A percentile compares a stretch with the other conserved stretches of the same genome.
Conservation (phyloP, 1,284 basidiomycete species). For the Mixia osmundae region DNA sequence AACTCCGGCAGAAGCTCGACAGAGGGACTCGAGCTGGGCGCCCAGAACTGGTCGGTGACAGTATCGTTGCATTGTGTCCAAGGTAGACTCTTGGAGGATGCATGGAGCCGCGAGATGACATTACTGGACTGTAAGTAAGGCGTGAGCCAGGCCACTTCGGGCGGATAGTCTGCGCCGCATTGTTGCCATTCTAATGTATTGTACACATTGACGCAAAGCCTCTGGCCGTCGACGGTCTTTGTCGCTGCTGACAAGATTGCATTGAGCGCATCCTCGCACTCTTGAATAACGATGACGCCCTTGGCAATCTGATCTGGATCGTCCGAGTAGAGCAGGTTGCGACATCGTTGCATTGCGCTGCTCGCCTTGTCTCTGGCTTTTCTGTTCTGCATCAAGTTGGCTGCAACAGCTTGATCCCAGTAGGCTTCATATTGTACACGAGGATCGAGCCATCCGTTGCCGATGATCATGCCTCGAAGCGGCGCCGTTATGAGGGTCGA, state of each 20-base stretch:
- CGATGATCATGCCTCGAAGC: constrained; percentile 66
- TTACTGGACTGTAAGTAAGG: constrained; percentile 41
- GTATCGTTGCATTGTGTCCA: constrained; percentile 64
- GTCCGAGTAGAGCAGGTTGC: too few species aligned
- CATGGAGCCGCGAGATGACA: constrained; percentile 63
- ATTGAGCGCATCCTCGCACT: constrained; percentile 43
- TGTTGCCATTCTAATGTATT: constrained; percentile 40
- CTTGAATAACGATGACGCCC: constrained; percentile 35
- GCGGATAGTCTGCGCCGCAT: constrained; percentile 97
- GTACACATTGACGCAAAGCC: constrained; percentile 80
- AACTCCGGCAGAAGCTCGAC: constrained; percentile 57
- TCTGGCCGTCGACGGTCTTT: constrained; percentile 44
- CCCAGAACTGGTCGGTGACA: constrained; percentile 34
- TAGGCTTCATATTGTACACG: constrained; percentile 65
- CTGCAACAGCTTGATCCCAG: constrained; percentile 59
- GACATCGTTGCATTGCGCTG: constrained; percentile 32
- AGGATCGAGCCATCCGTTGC: constrained; percentile 93
- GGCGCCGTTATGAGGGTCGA: constrained; percentile 21
- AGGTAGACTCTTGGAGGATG: constrained; percentile 44
- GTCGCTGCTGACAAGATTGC: constrained; percentile 38
- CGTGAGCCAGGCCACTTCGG: constrained; percentile 50
- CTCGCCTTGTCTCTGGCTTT: constrained; percentile 42
- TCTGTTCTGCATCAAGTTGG: constrained; percentile 45
- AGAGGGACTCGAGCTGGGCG: constrained; percentile 38
- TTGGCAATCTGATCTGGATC: constrained; percentile 20